Evolutionary conservation across 441 rosid genomes (phyloP).

Genomic region (Adansonia grandidieri): DNA sequence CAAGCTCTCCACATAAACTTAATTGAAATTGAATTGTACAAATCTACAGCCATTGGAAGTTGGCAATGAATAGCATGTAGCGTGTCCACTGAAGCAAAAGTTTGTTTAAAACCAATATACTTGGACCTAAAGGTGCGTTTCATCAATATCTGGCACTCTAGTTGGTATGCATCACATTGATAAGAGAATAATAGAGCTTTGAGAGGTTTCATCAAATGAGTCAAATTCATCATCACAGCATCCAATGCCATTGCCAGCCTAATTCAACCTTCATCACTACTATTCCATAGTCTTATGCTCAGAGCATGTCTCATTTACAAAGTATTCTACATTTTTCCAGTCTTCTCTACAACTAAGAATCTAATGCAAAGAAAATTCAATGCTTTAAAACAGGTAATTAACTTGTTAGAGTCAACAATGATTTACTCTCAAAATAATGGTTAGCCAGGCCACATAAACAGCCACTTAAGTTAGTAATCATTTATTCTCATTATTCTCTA

Average conservation of each 20-base stretch:
- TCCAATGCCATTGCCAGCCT: neutral
- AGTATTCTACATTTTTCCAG: neutral
- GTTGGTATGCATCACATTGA: neutral
- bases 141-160: conserved; percentile 3
- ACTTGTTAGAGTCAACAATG: conserved; percentile 3
- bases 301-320: neutral
- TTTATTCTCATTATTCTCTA: neutral
- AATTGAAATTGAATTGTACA: neutral
- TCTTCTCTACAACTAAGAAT: neutral
- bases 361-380: neutral
- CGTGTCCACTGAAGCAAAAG: neutral
- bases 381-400: conserved; percentile 5
- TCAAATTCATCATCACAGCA: neutral
- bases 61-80: neutral
- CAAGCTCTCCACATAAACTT: neutral
- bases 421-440: neutral
- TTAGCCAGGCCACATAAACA: conserved; percentile 7
- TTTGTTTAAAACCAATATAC: neutral
- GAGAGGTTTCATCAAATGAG: neutral
- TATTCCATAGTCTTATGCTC: neutral
- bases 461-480: neutral
- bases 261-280: neutral
- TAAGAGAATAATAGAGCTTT: neutral
- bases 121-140: neutral
- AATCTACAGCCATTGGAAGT: neutral